Evolutionary conservation across 371 early-diverging fungal genomes (phyloP), one percentile per base, ranked within the genome.

Genomic region (Paraphysoderma sedebokerense): DNA sequence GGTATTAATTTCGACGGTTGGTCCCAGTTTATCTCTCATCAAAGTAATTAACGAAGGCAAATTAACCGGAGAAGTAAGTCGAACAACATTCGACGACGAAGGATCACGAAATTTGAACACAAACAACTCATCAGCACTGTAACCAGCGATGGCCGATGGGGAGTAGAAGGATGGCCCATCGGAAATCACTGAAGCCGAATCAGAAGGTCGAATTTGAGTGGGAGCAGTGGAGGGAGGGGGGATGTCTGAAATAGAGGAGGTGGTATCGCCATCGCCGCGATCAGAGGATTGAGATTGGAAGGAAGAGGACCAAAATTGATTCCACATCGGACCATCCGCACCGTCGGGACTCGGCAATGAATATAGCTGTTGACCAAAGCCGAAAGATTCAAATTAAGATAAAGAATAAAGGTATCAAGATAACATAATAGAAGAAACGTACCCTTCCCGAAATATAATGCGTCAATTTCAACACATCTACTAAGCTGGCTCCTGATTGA

Each of bases 401-500:
- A n/a, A n/a, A n/a, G n/a, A n/a, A n/a, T n/a, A n/a, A n/a, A n/a
- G n/a, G n/a, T n/a, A n/a, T n/a, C n/a, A n/a, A n/a, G n/a, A n/a
- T n/a, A n/a, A n/a, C n/a, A n/a, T n/a, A n/a, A n/a, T n/a, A n/a
- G n/a, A n/a, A n/a, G n/a, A n/a, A n/a, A n/a, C n/a, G n/a, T 53
- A 68, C 61, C 66, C 79, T 80, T 60, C 82, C 82, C 53, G 82
- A 58, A 28, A 79, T 77, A 4, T 76, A 76, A 52, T 83, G 83
- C 19, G 92, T 92, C 47, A 96, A 63, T 46, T 81, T 81, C 55
- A 91, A 63, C 6, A 96, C 91, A 62, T 96, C 92, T 2, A 92
- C 87, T 50, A 92, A 68, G 29, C 96, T 93, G 48, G 74, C 76
- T 40, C 52, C 57, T 48, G 66, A 68, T 1, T 49, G n/a, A 26